Conservation (phyloP, 2,329 filamentous ascomycete species). For the Cladosporium sp. region DNA sequence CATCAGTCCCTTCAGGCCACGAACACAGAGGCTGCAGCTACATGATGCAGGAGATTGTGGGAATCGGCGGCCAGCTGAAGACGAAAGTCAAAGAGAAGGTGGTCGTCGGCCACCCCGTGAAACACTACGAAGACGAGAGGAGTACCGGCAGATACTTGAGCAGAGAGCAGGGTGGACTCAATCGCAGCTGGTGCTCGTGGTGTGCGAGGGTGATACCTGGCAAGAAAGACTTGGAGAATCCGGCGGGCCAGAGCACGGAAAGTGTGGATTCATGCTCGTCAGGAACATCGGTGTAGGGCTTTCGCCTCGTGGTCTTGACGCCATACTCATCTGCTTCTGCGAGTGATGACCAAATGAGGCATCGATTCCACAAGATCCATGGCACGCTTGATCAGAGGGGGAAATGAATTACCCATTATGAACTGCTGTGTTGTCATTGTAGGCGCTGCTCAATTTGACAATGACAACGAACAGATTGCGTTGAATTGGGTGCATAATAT, state of each 20-base stretch:
- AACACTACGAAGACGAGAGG: slow-evolving; percentile 77
- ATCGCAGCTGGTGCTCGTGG: slow-evolving; percentile 89
- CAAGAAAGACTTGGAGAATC: slow-evolving; percentile 25
- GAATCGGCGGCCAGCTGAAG: slow-evolving; percentile 83
- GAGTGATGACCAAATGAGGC: too few relatives aligned
- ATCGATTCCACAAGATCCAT: too few relatives aligned
- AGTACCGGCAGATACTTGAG: slow-evolving; percentile 61
- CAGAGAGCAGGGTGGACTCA: slow-evolving; percentile 63
- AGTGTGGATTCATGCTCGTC: slow-evolving; percentile 23
- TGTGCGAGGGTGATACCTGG: slow-evolving; percentile 56
- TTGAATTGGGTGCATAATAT: too few relatives aligned
- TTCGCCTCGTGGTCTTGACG: too few relatives aligned
- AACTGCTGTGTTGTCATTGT: too few relatives aligned
- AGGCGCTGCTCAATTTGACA: too few relatives aligned
- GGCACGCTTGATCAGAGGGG: too few relatives aligned
- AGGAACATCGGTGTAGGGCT: background rate
- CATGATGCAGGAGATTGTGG: slow-evolving; percentile 81
- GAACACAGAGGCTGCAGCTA: slow-evolving; percentile 66
- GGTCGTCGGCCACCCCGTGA: slow-evolving; percentile 75
- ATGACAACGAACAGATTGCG: too few relatives aligned
- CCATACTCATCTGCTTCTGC: too few relatives aligned
- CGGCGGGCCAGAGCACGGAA: slow-evolving; percentile 19
- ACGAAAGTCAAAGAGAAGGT: slow-evolving; percentile 81
- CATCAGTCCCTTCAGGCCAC: slow-evolving; percentile 27
- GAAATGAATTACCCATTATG: too few relatives aligned